These are phyloP conservation scores for Chalciporus sp. DNA, from an alignment of 1,284 basidiomycete species.

Conservation along the genomic window DNA sequence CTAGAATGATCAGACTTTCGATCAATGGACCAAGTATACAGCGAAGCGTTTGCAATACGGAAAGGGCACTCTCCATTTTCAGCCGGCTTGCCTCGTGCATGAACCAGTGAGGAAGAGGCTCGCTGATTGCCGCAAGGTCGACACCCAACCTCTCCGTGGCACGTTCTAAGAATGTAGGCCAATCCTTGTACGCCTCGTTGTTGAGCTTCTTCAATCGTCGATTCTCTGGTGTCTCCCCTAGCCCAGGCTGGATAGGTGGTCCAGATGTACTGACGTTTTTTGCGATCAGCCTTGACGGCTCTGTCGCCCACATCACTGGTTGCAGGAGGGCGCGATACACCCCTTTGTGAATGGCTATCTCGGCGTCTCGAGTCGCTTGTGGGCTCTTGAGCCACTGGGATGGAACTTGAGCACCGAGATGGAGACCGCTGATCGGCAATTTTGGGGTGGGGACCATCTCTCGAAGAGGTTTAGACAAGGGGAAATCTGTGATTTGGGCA, in stretches of 20 bases:
- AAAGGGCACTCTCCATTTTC: conserved; percentile 40
- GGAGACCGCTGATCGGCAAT: conserved; percentile 44
- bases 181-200: conserved; percentile 46
- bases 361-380: conserved; percentile 27
- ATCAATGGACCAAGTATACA: conserved; percentile 54
- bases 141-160: conserved; percentile 44
- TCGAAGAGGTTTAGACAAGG: conserved; percentile 37
- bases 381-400: conserved; percentile 41
- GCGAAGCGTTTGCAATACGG: conserved; percentile 49
- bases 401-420: conserved; percentile 57
- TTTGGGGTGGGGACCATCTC: conserved; percentile 21
- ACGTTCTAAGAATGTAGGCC: conserved; percentile 45
- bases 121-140: conserved; percentile 24
- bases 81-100: conserved; percentile 22
- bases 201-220: conserved; percentile 50
- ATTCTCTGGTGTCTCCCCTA: conserved; percentile 42
- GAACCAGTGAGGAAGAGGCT: conserved; percentile 29
- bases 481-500: conserved; percentile 40
- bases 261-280: conserved; percentile 4
- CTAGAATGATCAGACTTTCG: conserved; percentile 50
- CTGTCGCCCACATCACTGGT: conserved; percentile 21
- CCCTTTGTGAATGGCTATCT: conserved; percentile 60
- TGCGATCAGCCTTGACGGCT: conserved; percentile 1
- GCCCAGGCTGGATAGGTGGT: conserved; percentile 17
- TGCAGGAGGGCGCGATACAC: conserved; percentile 63